Evolutionary conservation across 148 eudicot species (phyloP).

Genomic region (Vaccinium macrocarpon): DNA sequence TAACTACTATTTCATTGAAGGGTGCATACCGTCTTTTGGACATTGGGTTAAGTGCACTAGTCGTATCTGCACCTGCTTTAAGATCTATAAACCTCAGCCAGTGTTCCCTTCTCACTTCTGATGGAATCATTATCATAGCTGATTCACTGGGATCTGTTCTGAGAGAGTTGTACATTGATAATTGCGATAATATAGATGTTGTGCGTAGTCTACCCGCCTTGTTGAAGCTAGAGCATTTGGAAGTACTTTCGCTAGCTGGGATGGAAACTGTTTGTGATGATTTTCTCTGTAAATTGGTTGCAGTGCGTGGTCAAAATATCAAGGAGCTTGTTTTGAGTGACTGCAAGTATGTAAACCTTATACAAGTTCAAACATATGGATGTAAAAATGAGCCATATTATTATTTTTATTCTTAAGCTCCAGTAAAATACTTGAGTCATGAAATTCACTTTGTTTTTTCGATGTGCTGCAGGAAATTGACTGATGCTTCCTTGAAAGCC

Average conservation of each 20-base stretch:
- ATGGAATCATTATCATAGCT: constrained; percentile 54
- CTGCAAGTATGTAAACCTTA: constrained; percentile 55
- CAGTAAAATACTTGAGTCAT: neutral
- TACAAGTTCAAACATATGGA: neutral
- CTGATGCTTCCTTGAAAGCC: constrained; percentile 59
- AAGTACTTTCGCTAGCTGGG: constrained; percentile 71
- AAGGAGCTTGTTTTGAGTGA: constrained; percentile 73
- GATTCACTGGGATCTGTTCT: constrained; percentile 55
- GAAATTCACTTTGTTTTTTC: neutral
- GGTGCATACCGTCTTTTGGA: constrained; percentile 94
- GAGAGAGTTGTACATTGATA: constrained; percentile 73
- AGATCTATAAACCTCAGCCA: constrained; percentile 80
- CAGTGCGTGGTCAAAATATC: constrained; percentile 50
- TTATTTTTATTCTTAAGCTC: neutral
- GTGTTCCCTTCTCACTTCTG: constrained; percentile 73
- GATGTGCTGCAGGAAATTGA: constrained; percentile 63
- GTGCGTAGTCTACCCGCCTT: constrained; percentile 63
- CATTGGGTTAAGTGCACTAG: constrained; percentile 58
- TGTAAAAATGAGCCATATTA: neutral
- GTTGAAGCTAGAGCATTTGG: constrained; percentile 46
- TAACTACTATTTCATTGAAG: constrained; percentile 72
- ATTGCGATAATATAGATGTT: constrained; percentile 61
- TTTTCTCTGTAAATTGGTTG: constrained; percentile 47
- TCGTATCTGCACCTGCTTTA: constrained; percentile 64
- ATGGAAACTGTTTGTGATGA: constrained; percentile 56